A percentile compares a stretch with the other conserved stretches of the same genome.
phyloP scores from a whole-genome alignment of 2,329 filamentous ascomycete genomes.

The Tolypocladium capitatum region DNA sequence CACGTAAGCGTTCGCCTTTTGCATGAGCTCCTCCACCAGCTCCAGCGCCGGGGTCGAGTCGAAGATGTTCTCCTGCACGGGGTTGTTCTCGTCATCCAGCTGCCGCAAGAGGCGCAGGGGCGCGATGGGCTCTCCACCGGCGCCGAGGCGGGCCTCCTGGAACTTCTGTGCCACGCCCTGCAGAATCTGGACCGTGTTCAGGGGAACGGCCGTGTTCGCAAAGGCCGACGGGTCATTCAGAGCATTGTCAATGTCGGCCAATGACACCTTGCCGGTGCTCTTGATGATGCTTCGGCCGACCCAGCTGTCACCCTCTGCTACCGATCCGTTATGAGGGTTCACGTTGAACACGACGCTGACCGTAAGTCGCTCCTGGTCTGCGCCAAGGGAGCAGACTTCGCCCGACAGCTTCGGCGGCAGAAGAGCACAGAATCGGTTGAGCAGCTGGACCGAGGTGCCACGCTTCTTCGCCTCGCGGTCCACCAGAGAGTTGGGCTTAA shows the following conservation, averaged over 20 bases:
- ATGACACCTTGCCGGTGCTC: conserved; percentile 73
- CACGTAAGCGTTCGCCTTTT: conserved; percentile 83
- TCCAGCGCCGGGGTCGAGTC: conserved; percentile 81
- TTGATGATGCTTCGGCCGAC: conserved; percentile 89
- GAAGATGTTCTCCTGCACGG: conserved; percentile 92
- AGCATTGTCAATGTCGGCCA: conserved; percentile 75
- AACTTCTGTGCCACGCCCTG: conserved; percentile 80
- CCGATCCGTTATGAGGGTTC: conserved; percentile 62
- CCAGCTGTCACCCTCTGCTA: conserved; percentile 81
- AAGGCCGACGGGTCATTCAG: conserved; percentile 51
- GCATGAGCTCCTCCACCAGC: conserved; percentile 85
- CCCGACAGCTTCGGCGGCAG: conserved; percentile 74
- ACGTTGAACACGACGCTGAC: conserved; percentile 90
- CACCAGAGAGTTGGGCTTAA: conserved; percentile 89
- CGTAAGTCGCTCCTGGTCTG: conserved; percentile 79
- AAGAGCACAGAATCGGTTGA: conserved; percentile 79
- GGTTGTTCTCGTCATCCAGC: conserved; percentile 94
- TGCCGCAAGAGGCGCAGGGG: conserved; percentile 83
- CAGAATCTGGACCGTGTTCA: conserved; percentile 69
- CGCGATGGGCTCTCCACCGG: conserved; percentile 65
- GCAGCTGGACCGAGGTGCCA: conserved; percentile 86
- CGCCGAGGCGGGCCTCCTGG: conserved; percentile 73
- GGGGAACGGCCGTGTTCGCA: conserved; percentile 50
- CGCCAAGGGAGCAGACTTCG: conserved; percentile 77
- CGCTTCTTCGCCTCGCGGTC: conserved; percentile 97